Percentiles rank a stretch among this genome's conserved stretches.
These are phyloP conservation scores for Penicillium verhagenii DNA, from an alignment of 495 filamentous ascomycete genomes.

Conservation along the genomic window DNA sequence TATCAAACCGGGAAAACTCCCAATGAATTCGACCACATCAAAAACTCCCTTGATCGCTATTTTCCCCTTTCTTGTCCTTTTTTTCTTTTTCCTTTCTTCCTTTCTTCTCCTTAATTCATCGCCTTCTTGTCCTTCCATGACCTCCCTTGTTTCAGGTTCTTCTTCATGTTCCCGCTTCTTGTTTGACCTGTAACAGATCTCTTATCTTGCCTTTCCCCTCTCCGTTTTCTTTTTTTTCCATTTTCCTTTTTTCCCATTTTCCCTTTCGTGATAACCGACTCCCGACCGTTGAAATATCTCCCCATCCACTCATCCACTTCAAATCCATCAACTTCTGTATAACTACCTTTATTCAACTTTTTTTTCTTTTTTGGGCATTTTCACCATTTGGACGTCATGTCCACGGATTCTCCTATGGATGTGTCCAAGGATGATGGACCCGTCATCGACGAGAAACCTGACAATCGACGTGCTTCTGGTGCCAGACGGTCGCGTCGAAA, in stretches of 20 bases:
- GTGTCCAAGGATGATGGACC: constrained; percentile 19
- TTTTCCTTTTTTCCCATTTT: not conserved
- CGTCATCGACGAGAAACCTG: constrained; percentile 16
- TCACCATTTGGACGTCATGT: constrained; percentile 24
- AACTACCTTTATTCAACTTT: no score
- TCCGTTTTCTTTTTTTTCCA: not conserved
- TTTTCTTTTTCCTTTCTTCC: constrained; percentile 4
- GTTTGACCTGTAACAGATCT: constrained; percentile 2
- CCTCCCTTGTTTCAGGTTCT: not conserved
- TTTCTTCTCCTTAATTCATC: constrained; percentile 5
- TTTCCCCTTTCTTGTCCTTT: constrained; percentile 20
- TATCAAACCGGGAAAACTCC: constrained; percentile 7
- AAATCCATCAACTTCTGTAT: not conserved
- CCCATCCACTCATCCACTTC: not conserved
- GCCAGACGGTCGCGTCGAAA: constrained; percentile 48
- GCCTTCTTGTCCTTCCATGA: not conserved
- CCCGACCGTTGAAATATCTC: constrained; percentile 3
- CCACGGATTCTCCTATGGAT: constrained; percentile 19
- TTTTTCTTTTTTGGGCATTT: not conserved
- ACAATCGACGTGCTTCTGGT: constrained; percentile 31
- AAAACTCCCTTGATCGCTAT: constrained; percentile 14
- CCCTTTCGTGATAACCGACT: constrained; percentile 6
- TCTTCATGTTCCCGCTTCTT: not conserved
- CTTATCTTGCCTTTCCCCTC: constrained; percentile 2
- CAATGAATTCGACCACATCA: constrained; percentile 6